Percentiles rank a stretch among this genome's conserved stretches.
Evolutionary conservation across 306 rosid genomes (phyloP).

Genomic region (Malus asiatica): DNA sequence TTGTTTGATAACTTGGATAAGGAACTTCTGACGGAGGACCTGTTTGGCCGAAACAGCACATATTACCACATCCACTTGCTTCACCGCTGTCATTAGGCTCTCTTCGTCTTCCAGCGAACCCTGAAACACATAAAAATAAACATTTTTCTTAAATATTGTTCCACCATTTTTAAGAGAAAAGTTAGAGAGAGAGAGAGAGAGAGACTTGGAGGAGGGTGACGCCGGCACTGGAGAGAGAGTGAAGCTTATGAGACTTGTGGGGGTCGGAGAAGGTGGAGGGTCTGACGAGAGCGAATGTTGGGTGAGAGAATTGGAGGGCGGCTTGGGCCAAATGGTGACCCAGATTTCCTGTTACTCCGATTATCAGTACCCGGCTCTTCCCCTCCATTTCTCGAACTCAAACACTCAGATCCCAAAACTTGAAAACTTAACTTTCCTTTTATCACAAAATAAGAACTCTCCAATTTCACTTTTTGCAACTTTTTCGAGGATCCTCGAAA

Average conservation of each 20-base stretch:
- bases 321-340: conserved; percentile 53
- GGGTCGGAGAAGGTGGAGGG: conserved; percentile 54
- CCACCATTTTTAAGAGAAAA: not conserved
- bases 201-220: conserved; percentile 48
- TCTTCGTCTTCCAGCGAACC: conserved; percentile 74
- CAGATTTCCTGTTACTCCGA: conserved; percentile 58
- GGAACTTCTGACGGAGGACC: conserved; percentile 50
- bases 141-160: not conserved
- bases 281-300: conserved; percentile 60
- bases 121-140: not conserved
- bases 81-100: conserved; percentile 51
- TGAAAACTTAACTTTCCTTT: not conserved
- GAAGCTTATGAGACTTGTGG: conserved; percentile 39
- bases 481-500: too few species aligned
- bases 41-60: conserved; percentile 57
- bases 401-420: not conserved
- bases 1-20: conserved; percentile 51
- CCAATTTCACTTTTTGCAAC: too few species aligned
- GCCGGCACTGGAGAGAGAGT: conserved; percentile 48
- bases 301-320: conserved; percentile 57
- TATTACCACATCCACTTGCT: conserved; percentile 73
- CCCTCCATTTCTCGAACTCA: not conserved
- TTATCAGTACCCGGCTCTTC: conserved; percentile 53
- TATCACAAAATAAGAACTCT: too few species aligned
- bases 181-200: not conserved